phyloP scores from a whole-genome alignment of 805 yeast species.

The Komagataella pseudopastoris region DNA sequence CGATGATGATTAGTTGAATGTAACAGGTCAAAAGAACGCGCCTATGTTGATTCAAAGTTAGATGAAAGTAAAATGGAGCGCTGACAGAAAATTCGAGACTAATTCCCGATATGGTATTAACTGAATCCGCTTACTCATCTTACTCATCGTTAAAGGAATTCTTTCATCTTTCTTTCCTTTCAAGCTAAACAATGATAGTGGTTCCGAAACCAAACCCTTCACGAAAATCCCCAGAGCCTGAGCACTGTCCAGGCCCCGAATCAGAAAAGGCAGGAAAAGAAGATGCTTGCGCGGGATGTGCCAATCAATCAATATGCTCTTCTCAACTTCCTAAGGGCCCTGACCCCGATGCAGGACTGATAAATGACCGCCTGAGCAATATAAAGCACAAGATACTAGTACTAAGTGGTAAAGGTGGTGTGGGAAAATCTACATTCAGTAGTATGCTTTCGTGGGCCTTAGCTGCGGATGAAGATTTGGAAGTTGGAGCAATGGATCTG shows the following conservation, averaged over 20 bases:
- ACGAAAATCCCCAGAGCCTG: constrained; percentile 70
- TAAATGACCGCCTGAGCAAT: constrained; percentile 49
- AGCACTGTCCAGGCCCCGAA: constrained; percentile 98
- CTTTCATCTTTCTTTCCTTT: neutral
- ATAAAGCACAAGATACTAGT: constrained; percentile 70
- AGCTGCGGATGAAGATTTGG: constrained; percentile 67
- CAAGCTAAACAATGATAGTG: neutral
- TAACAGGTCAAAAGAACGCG: neutral
- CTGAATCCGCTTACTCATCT: neutral
- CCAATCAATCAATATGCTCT: constrained; percentile 83
- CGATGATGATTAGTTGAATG: neutral
- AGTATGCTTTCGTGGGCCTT: constrained; percentile 95
- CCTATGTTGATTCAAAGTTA: neutral
- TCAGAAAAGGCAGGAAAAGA: constrained; percentile 88
- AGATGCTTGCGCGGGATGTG: constrained; percentile 91
- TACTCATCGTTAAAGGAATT: too few relatives aligned
- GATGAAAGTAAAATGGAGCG: neutral
- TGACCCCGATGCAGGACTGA: constrained; percentile 80
- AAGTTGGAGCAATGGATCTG: constrained; percentile 92
- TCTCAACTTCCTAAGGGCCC: constrained; percentile 81
- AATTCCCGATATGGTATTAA: neutral
- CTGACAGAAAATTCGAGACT: neutral
- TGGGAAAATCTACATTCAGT: constrained; percentile 93
- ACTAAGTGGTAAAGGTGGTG: constrained; percentile 85
- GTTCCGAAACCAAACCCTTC: constrained; percentile 4